These are phyloP conservation scores for Saturnispora galanensis DNA, from an alignment of 805 yeast genomes.

Conservation along the genomic window DNA sequence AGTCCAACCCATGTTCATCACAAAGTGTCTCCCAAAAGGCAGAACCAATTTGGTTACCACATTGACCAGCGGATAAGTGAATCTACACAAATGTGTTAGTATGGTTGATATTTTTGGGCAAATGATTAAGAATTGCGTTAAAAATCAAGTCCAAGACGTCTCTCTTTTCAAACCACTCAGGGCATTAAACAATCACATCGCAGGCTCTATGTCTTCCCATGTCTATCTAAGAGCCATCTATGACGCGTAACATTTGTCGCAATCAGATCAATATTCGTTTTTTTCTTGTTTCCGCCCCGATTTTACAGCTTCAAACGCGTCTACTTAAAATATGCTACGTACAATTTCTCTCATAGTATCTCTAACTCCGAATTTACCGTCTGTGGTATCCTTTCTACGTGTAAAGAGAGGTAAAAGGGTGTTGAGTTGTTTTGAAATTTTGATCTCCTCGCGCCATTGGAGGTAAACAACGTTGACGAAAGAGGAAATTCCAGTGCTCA, in stretches of 20 bases:
- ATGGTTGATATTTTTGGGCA: neutral
- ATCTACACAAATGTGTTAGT: conserved; percentile 37
- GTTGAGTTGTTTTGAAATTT: neutral
- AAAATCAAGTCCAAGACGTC: no score
- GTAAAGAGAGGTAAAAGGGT: neutral
- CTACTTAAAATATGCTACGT: neutral
- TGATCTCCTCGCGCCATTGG: neutral
- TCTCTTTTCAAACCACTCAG: no score
- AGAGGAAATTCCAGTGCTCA: neutral
- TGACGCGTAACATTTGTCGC: no score
- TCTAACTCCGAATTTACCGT: no score
- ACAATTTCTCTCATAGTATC: conserved; percentile 8
- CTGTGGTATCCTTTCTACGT: no score
- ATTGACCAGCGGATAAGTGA: conserved; percentile 95
- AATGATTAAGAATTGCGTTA: neutral
- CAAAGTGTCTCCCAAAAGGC: conserved; percentile 91
- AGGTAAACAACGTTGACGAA: neutral
- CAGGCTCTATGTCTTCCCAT: no score
- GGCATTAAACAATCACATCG: no score
- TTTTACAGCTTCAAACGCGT: neutral
- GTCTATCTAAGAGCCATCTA: no score
- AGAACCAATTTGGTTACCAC: conserved; percentile 98
- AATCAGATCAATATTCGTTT: no score
- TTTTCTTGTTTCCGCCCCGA: neutral
- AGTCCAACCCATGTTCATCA: conserved; percentile 77